These are phyloP conservation scores for Scheffersomyces stipitis DNA, from an alignment of 805 yeast species.

Conservation along the genomic window DNA sequence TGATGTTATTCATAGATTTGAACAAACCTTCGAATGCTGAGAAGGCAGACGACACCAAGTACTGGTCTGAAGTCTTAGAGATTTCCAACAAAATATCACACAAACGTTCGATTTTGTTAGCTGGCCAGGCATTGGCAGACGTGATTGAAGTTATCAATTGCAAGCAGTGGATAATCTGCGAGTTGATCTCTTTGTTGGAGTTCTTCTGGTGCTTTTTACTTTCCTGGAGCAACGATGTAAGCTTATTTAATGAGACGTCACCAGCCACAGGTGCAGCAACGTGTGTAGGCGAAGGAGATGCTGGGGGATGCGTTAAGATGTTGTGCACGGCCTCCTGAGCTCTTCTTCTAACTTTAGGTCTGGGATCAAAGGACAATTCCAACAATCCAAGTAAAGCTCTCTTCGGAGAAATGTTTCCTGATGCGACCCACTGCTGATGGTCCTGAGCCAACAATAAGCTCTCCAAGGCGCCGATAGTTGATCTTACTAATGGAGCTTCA, in stretches of 20 bases:
- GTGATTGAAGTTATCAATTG: constrained; percentile 75
- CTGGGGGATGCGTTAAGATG: constrained; percentile 65
- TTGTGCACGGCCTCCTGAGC: constrained; percentile 84
- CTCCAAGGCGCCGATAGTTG: constrained; percentile 86
- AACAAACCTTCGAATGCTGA: constrained; percentile 80
- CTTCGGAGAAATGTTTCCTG: constrained; percentile 65
- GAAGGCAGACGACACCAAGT: constrained; percentile 77
- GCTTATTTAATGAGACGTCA: constrained; percentile 59
- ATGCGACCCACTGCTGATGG: constrained; percentile 66
- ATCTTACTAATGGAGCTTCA: constrained; percentile 77
- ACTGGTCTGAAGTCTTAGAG: constrained; percentile 83
- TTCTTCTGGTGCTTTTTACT: constrained; percentile 29
- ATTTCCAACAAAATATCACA: constrained; percentile 76
- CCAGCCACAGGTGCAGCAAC: constrained; percentile 73
- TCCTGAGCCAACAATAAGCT: constrained; percentile 78
- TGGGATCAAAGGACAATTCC: constrained; percentile 76
- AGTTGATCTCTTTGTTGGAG: constrained; percentile 48
- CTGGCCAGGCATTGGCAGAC: constrained; percentile 81
- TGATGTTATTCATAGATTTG: constrained; percentile 57
- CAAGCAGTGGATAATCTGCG: constrained; percentile 69
- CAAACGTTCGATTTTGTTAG: constrained; percentile 61
- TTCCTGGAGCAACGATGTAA: constrained; percentile 46
- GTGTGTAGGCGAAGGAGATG: constrained; percentile 76
- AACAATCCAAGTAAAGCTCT: constrained; percentile 79
- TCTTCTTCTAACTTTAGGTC: constrained; percentile 95